Evolutionary conservation across 441 rosid genomes (phyloP).

Genomic region (Aleurites moluccanus): DNA sequence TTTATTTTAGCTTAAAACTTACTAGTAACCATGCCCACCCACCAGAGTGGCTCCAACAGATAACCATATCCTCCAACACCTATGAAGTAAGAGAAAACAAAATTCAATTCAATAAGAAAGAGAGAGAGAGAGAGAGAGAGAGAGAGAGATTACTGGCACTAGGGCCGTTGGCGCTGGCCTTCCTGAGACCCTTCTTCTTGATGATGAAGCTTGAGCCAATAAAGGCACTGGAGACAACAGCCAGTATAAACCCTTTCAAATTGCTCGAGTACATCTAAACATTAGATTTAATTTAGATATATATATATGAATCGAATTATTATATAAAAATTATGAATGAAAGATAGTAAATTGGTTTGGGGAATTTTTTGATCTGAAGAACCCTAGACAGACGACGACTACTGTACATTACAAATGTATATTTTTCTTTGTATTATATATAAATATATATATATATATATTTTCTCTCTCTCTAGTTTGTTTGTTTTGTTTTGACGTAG

Average conservation of each 20-base stretch:
- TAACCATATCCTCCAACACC: conserved; percentile 76
- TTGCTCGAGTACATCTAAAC: conserved; percentile 33
- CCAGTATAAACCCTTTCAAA: conserved; percentile 57
- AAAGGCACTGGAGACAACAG: conserved; percentile 59
- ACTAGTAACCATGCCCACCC: conserved; percentile 80
- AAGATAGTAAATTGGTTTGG: neutral
- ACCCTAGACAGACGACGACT: neutral
- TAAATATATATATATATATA: neutral
- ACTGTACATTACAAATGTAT: neutral
- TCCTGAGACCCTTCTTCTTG: conserved; percentile 62
- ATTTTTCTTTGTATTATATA: neutral
- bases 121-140: neutral
- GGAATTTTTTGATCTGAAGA: neutral
- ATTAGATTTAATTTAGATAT: neutral
- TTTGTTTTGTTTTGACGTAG: neutral
- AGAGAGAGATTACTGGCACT: conserved; percentile 42
- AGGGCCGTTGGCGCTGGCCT: conserved; percentile 51
- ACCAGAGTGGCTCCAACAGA: conserved; percentile 71
- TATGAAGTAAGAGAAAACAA: conserved; percentile 11
- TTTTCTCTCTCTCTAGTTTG: neutral
- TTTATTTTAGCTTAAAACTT: conserved; percentile 21
- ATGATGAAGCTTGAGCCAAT: conserved; percentile 71
- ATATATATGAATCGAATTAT: neutral
- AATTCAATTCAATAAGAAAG: neutral
- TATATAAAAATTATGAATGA: neutral